Conservation (phyloP, 225 moss, liverwort and hornwort species). For the Rhytidiadelphus loreus region DNA sequence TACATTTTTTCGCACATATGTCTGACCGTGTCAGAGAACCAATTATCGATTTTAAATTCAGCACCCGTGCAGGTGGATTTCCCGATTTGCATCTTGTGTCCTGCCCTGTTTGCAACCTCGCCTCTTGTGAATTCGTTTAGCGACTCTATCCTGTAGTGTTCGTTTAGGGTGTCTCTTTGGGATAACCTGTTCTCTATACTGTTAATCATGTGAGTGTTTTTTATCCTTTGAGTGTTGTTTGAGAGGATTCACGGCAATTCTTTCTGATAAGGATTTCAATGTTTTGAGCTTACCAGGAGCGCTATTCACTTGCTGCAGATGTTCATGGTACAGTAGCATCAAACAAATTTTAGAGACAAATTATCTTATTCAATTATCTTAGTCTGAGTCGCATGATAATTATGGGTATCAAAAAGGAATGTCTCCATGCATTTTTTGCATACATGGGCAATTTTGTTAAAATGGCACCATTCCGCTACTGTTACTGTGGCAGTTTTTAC, state of each 20-base stretch:
- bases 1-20: too few relatives aligned
- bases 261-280: neutral
- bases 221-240: too few relatives aligned
- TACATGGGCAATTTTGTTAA: neutral
- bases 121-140: conserved; percentile 31
- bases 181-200: neutral
- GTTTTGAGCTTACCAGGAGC: neutral
- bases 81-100: conserved; percentile 74
- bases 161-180: neutral
- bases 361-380: too few relatives aligned
- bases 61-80: neutral
- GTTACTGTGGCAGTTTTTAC: too few relatives aligned
- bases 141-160: neutral
- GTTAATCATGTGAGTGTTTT: neutral
- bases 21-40: too few relatives aligned
- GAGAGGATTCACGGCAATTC: neutral
- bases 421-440: neutral
- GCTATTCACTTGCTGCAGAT: neutral
- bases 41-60: too few relatives aligned
- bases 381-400: too few relatives aligned
- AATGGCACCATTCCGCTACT: too few relatives aligned
- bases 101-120: conserved; percentile 66
- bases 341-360: neutral
- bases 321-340: neutral
- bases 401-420: neutral